Percentiles rank a stretch among this genome's conserved stretches.
phyloP scores from a whole-genome alignment of 2,329 filamentous ascomycete species.

The Colletotrichum tropicale region DNA sequence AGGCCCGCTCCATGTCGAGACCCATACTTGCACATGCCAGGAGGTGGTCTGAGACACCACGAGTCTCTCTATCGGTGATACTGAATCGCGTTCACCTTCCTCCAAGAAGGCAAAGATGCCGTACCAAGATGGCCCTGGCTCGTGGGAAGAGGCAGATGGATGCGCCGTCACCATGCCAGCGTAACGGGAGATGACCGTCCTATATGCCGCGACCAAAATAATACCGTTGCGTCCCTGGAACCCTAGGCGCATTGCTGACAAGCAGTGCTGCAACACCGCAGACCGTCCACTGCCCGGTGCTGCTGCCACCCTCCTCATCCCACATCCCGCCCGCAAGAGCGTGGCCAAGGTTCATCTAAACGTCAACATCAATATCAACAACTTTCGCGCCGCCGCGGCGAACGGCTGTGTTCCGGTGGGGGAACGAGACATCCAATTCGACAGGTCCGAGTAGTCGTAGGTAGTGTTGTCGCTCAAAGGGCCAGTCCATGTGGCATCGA shows the following conservation, averaged over 20 bases:
- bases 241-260: background rate
- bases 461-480: background rate
- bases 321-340: background rate
- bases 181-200: background rate
- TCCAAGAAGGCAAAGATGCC: background rate
- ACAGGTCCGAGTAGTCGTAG: background rate
- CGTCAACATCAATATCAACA: background rate
- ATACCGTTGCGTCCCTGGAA: background rate
- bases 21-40: slow-evolving; percentile 5
- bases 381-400: background rate
- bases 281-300: slow-evolving; percentile 22
- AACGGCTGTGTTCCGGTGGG: background rate
- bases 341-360: background rate
- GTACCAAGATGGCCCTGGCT: background rate
- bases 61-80: background rate
- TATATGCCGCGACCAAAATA: background rate
- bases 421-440: background rate
- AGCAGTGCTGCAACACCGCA: background rate
- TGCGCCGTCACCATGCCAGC: background rate
- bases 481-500: background rate
- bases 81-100: background rate
- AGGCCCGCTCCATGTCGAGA: background rate
- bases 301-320: slow-evolving; percentile 25
- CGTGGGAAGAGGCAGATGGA: background rate
- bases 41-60: slow-evolving; percentile 7